These are phyloP conservation scores for Mycena citricolor DNA, from an alignment of 1,284 basidiomycete species.

Conservation along the genomic window DNA sequence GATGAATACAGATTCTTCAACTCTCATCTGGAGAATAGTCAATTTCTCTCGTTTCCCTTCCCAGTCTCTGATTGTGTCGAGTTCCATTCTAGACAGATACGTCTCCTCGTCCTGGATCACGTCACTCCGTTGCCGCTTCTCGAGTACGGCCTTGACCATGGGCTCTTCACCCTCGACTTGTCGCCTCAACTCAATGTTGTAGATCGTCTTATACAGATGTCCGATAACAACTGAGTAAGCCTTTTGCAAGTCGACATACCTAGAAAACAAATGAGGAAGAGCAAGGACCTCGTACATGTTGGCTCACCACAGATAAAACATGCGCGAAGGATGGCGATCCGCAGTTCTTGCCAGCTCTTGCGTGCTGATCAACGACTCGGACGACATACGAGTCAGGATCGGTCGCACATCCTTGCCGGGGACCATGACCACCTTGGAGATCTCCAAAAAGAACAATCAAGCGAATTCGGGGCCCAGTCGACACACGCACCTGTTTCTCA, in stretches of 20 bases:
- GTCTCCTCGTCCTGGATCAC: conserved; percentile 67
- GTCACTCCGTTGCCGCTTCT: conserved; percentile 79
- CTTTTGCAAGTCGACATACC: conserved; percentile 83
- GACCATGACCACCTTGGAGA: conserved; percentile 93
- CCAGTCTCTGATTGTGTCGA: conserved; percentile 66
- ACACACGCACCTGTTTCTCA: conserved; percentile 79
- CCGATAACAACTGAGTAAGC: conserved; percentile 76
- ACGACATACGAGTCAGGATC: conserved; percentile 75
- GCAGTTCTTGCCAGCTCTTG: conserved; percentile 90
- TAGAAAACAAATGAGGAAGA: conserved; percentile 29
- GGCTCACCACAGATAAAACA: conserved; percentile 84
- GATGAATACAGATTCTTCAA: conserved; percentile 84
- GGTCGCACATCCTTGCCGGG: conserved; percentile 85
- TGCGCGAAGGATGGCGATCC: conserved; percentile 82
- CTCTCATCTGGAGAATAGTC: conserved; percentile 73
- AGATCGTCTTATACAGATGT: conserved; percentile 84
- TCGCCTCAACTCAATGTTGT: conserved; percentile 75
- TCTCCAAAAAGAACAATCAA: conserved; percentile 44
- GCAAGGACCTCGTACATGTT: not conserved
- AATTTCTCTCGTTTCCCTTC: conserved; percentile 70
- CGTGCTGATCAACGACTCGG: conserved; percentile 80
- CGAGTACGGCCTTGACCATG: conserved; percentile 66
- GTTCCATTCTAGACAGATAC: conserved; percentile 69
- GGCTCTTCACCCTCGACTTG: conserved; percentile 69
- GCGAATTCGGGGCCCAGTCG: too few species aligned